A percentile compares a stretch with the other conserved stretches of the same genome.
Evolutionary conservation across 352 stramenopile genomes (phyloP).

Genomic region (Pythium phragmiticola): DNA sequence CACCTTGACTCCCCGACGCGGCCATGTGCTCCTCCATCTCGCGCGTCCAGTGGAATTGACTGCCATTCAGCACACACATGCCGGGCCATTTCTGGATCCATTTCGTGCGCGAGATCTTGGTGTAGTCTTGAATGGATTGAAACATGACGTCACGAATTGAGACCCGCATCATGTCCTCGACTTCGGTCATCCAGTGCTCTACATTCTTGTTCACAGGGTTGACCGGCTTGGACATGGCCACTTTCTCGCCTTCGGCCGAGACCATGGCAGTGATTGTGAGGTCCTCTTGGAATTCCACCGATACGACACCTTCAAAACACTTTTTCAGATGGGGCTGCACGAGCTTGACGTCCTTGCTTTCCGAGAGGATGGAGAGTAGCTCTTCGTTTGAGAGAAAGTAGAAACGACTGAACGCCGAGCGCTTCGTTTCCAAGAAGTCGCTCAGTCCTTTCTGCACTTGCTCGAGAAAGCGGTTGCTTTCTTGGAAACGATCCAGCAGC

Average conservation of each 20-base stretch:
- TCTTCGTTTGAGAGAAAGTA: conserved; percentile 96
- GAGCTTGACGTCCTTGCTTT: conserved; percentile 92
- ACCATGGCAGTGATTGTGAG: conserved; percentile 91
- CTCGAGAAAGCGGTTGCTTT: conserved; percentile 95
- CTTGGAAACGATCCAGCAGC: conserved; percentile 90
- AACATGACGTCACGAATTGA: conserved; percentile 89
- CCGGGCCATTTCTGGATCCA: conserved; percentile 94
- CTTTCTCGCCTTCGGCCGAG: conserved; percentile 89
- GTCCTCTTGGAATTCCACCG: conserved; percentile 88
- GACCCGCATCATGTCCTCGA: conserved; percentile 92
- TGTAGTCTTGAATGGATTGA: conserved; percentile 87
- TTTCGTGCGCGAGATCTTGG: conserved; percentile 67
- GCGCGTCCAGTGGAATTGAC: conserved; percentile 94
- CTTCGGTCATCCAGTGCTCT: conserved; percentile 93
- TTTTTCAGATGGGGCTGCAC: conserved; percentile 95
- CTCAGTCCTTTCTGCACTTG: conserved; percentile 90
- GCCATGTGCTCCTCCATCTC: conserved; percentile 89
- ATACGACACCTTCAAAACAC: conserved; percentile 93
- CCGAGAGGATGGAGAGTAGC: conserved; percentile 90
- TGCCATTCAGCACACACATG: conserved; percentile 91
- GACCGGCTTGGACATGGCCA: conserved; percentile 76
- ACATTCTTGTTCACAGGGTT: conserved; percentile 92
- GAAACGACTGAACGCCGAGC: conserved; percentile 88
- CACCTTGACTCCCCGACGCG: conserved; percentile 66
- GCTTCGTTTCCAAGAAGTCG: conserved; percentile 92